Base-by-base conservation (phyloP, 306 rosid genomes). In the Glycine latifolia region DNA sequence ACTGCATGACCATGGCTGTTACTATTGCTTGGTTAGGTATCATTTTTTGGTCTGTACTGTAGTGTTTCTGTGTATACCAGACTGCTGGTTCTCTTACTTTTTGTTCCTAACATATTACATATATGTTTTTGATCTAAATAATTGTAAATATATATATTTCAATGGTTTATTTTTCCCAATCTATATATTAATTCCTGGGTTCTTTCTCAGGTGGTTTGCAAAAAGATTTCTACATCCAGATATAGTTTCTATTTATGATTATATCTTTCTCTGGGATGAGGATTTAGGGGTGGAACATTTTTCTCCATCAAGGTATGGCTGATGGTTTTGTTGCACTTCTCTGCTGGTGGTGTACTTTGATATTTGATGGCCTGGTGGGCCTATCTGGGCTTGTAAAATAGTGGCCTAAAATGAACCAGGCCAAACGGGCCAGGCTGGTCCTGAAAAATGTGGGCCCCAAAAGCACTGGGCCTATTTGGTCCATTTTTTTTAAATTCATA, bases 161-260 rank as follows among this genome's bases (percentile, higher is more conserved):
- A 52, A 75, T 73, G 73, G 71, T 54, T 48, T 79, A 77, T 82
- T 16, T 67, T 49, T 79, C 55, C 47, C 55, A 60, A 60, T 16
- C 17, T 82, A 16, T 13, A 48, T 60, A 79, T 66, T 80, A 54
- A 80, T 54, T 84, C 75, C 10, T 48, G 70, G 16, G 46, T 76
- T 75, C 63, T 87, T 75, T 69, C 49, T 35, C 87, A 95, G 99
- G 99, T 95, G 99, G 99, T 95, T 91, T 88, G 99, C 99, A 3
- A 92, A 95, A 83, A 94, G 99, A 67, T 95, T 95, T 87, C 89
- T 95, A 54, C 97, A 93, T 85, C 99, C 99, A 0, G 93, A 91
- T 87, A 72, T 95, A 63, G 97, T 93, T 67, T 88, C 90, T 75
- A 87, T 84, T 79, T 95, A 95, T 86, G 99, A 93, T 87, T 95